Evolutionary conservation across 495 filamentous ascomycete species (phyloP), one percentile per base, ranked within the genome.

Genomic region (Niebla homalea): DNA sequence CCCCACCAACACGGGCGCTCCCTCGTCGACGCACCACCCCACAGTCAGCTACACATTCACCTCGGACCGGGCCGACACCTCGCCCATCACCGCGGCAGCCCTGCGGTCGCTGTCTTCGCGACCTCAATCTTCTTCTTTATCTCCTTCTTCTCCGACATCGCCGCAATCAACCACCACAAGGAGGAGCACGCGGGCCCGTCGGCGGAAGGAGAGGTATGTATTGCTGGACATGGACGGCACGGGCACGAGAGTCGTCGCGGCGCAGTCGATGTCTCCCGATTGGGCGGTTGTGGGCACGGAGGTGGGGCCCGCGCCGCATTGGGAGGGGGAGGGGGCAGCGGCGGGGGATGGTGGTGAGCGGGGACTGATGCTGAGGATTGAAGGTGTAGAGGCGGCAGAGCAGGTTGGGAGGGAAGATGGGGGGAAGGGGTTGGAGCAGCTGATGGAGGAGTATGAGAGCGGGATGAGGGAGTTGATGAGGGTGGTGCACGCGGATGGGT

Each of bases 1-100:
- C 57, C 71, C 69, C 58, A 59, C 63, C 45, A 64, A 66, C 53
- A 66, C n/a, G n/a, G n/a, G n/a, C n/a, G n/a, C n/a, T n/a, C n/a
- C 63, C 21, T 61, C 62, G 21, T 68, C 66, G 43, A 68, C 86
- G 65, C 74, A 90, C 64, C 89, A 93, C 53, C 79, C 81, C 19
- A 79, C 74, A 37, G 80, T 94, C 2, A 87, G 90, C 71, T 97
- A 97, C 68, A 77, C 95, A 52, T 97, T 94, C 68, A 75, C 74
- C 55, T 84, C 89, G 60, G 87, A 94, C 65, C 77, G 80, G 51
- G 69, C 71, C 10, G 73, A 77, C 60, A 64, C 62, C 4, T 81
- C 85, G 10, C 68, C 82, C 40, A 64, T 86, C 26, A 83, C 82
- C 6, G 69, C 71, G 47, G 74, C 73, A 12, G 69, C 70, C 5